Evolutionary conservation across 2,329 filamentous ascomycete genomes (phyloP).

Genomic region (Cercospora zeina): DNA sequence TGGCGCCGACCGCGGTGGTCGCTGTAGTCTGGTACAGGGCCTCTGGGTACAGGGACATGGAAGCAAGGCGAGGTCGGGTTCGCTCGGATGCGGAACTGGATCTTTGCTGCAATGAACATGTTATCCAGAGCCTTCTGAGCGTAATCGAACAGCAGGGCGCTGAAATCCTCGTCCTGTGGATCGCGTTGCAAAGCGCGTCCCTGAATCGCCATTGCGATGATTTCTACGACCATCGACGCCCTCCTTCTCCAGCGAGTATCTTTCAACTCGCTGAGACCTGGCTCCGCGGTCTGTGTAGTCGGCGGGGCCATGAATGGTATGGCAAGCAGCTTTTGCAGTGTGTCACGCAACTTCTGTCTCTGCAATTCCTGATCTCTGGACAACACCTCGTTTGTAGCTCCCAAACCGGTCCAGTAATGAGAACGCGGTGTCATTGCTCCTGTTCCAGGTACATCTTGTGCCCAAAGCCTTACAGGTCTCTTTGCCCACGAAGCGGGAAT

Average conservation of each 20-base stretch:
- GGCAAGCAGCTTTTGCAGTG: background rate
- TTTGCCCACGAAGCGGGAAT: background rate
- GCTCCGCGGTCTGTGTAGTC: too few relatives aligned
- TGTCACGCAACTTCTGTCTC: background rate
- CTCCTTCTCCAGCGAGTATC: background rate
- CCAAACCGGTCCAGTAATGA: background rate
- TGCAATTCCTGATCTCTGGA: background rate
- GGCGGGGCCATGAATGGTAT: background rate
- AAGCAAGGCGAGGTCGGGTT: background rate
- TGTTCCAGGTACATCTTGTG: conserved; percentile 2
- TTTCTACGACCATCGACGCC: background rate
- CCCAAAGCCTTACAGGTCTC: conserved; percentile 8
- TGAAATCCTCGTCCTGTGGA: conserved; percentile 1
- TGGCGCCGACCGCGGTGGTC: conserved; percentile 1
- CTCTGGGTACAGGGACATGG: background rate
- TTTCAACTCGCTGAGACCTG: background rate
- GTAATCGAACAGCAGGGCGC: background rate
- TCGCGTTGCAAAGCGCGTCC: conserved; percentile 5
- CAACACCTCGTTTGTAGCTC: background rate
- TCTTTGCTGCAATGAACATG: conserved; percentile 4
- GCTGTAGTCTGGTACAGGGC: background rate
- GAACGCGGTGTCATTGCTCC: background rate
- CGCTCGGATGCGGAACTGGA: background rate
- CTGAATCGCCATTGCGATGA: background rate
- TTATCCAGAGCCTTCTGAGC: background rate